phyloP scores from a whole-genome alignment of 2,329 filamentous ascomycete species.

The Paecilomyces niveus region DNA sequence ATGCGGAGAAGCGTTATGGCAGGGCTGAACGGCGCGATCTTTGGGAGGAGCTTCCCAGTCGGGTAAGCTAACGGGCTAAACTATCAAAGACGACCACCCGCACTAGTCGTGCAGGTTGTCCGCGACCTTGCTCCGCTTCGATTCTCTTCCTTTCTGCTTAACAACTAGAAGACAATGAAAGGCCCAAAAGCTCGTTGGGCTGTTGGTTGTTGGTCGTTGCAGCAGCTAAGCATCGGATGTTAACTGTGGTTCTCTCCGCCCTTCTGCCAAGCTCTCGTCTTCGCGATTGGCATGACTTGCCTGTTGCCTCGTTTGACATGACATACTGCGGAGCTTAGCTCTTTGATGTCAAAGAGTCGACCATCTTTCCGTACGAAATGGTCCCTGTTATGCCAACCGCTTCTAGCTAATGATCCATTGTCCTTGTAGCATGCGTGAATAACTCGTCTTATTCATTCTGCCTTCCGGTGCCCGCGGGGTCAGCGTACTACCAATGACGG shows the following conservation, averaged over 20 bases:
- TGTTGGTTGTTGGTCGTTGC: too few species aligned
- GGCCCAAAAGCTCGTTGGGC: background rate
- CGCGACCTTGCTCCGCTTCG: background rate
- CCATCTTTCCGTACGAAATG: background rate
- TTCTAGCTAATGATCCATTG: background rate
- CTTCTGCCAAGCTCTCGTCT: background rate
- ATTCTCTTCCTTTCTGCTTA: background rate
- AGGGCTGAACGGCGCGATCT: background rate
- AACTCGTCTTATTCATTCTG: background rate
- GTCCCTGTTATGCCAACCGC: background rate
- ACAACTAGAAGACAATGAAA: background rate
- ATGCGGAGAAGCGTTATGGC: background rate
- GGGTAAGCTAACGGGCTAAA: background rate
- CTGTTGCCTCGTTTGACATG: background rate
- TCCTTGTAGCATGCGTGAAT: background rate
- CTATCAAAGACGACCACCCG: background rate
- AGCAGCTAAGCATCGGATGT: background rate
- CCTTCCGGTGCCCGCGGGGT: background rate
- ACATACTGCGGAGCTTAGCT: background rate
- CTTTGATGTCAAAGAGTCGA: background rate
- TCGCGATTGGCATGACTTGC: background rate
- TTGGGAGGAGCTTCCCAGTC: background rate
- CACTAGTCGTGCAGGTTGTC: background rate
- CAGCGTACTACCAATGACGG: slow-evolving; percentile 19
- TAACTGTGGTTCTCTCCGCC: background rate